Percentiles rank a stretch among this genome's conserved stretches.
Evolutionary conservation across 2,329 filamentous ascomycete species (phyloP).

Genomic region (Calycina marina): DNA sequence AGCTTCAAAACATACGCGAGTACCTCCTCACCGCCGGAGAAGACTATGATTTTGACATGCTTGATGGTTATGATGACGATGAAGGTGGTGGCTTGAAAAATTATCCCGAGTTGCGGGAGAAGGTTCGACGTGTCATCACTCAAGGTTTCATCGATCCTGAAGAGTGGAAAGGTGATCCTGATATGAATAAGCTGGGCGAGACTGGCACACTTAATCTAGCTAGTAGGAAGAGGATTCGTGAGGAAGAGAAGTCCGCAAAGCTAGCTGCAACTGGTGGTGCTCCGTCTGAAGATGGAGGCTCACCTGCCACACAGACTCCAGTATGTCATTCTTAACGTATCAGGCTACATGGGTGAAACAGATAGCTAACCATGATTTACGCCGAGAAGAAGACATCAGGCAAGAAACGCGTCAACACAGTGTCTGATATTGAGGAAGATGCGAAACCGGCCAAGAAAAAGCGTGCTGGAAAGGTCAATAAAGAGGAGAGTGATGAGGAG

Average conservation of each 20-base stretch:
- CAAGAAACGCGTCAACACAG: slow-evolving; percentile 9
- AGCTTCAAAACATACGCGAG: slow-evolving; percentile 53
- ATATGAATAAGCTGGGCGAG: slow-evolving; percentile 22
- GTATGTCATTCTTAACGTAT: too few relatives aligned
- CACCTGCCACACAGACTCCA: too few relatives aligned
- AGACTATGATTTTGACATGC: slow-evolving; percentile 13
- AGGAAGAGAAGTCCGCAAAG: slow-evolving; percentile 8
- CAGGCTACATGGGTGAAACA: too few relatives aligned
- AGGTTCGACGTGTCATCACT: slow-evolving; percentile 55
- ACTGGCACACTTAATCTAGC: slow-evolving; percentile 14
- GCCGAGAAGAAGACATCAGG: slow-evolving; percentile 4
- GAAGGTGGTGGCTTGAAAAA: slow-evolving; percentile 44
- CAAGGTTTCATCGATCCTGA: slow-evolving; percentile 71
- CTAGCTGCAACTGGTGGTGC: too few relatives aligned
- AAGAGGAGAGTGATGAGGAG: slow-evolving; percentile 9
- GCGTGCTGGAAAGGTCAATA: slow-evolving; percentile 19
- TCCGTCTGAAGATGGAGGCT: slow-evolving; percentile 9
- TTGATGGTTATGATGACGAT: slow-evolving; percentile 62
- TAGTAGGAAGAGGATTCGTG: slow-evolving; percentile 13
- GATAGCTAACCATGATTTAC: not conserved
- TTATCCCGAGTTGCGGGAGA: slow-evolving; percentile 48
- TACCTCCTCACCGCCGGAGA: too few relatives aligned
- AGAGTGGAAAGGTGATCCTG: slow-evolving; percentile 60
- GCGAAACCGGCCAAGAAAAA: slow-evolving; percentile 26
- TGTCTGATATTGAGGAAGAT: slow-evolving; percentile 3